Percentiles rank a stretch among this genome's conserved stretches.
Conservation (phyloP, 257 asterid genomes). For the Solanum sitiens region DNA sequence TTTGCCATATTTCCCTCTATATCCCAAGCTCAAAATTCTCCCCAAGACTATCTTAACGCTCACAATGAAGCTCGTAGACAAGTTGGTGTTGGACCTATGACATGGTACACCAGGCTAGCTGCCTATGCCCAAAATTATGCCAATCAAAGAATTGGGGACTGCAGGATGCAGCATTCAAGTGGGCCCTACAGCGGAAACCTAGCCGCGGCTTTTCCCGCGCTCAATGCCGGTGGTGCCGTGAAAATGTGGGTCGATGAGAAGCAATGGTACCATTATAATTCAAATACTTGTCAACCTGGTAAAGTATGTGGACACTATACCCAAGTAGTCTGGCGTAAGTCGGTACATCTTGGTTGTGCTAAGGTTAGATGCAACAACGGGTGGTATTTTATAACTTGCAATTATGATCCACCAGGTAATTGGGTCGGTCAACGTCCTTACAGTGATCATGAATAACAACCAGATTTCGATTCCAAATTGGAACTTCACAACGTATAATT, state of each 20-base stretch:
- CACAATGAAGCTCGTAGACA: constrained; percentile 34
- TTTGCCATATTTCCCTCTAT: not conserved
- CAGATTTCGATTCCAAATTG: not conserved
- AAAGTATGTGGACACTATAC: constrained; percentile 8
- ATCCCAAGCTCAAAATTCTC: constrained; percentile 22
- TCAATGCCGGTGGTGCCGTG: constrained; percentile 20
- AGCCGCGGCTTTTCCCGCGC: constrained; percentile 12
- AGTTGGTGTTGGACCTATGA: constrained; percentile 25
- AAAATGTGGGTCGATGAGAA: constrained; percentile 24
- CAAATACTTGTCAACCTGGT: constrained; percentile 22
- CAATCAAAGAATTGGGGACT: constrained; percentile 15
- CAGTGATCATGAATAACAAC: not conserved
- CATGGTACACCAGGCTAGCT: constrained; percentile 35
- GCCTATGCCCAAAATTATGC: constrained; percentile 33
- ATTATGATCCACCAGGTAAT: constrained; percentile 11
- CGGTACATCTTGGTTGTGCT: constrained; percentile 6
- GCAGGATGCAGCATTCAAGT: constrained; percentile 29
- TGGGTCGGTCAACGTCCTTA: constrained; percentile 1
- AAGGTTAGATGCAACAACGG: constrained; percentile 1
- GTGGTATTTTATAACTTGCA: constrained; percentile 3
- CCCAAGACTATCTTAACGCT: constrained; percentile 19
- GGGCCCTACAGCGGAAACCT: constrained; percentile 35
- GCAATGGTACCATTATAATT: constrained; percentile 4
- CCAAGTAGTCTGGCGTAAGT: constrained; percentile 9
- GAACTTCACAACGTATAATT: not conserved